A percentile compares a stretch with the other conserved stretches of the same genome.
These are phyloP conservation scores for Amyloporia xantha DNA, from an alignment of 768 basidiomycete genomes.

Conservation along the genomic window DNA sequence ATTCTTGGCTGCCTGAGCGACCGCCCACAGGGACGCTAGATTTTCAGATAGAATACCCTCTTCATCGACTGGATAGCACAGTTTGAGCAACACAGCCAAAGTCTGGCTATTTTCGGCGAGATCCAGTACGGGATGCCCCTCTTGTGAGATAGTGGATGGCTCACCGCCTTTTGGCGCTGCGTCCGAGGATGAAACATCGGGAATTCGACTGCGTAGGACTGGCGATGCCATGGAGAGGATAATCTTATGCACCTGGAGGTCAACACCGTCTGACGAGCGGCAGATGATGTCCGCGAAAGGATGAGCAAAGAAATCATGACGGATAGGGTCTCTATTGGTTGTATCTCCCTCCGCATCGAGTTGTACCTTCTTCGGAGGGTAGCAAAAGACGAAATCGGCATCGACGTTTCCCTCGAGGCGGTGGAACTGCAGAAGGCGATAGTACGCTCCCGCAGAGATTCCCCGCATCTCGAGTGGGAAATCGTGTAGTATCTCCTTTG, in stretches of 20 bases:
- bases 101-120: slow-evolving; percentile 3
- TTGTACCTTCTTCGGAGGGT: not conserved
- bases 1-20: not conserved
- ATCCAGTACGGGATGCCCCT: not conserved
- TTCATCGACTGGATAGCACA: slow-evolving; percentile 9
- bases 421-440: slow-evolving; percentile 8
- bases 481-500: not conserved
- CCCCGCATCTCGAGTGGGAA: slow-evolving; percentile 3
- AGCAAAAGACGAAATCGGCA: not conserved
- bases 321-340: not conserved
- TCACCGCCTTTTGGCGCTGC: too few relatives aligned
- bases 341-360: not conserved
- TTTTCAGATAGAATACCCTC: not conserved
- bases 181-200: too few relatives aligned
- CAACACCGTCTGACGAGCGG: slow-evolving; percentile 43
- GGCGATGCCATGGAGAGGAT: slow-evolving; percentile 30
- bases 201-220: slow-evolving; percentile 18
- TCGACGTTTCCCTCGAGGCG: not conserved
- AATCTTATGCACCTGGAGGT: slow-evolving; percentile 29
- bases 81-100: slow-evolving; percentile 1
- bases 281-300: slow-evolving; percentile 39
- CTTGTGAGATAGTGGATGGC: not conserved
- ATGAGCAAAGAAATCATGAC: not conserved
- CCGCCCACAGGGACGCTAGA: not conserved
- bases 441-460: slow-evolving; percentile 5